Percentiles rank a stretch among this genome's conserved stretches.
phyloP scores from a whole-genome alignment of 23 red algal genomes.

The Gracilaria caudata region DNA sequence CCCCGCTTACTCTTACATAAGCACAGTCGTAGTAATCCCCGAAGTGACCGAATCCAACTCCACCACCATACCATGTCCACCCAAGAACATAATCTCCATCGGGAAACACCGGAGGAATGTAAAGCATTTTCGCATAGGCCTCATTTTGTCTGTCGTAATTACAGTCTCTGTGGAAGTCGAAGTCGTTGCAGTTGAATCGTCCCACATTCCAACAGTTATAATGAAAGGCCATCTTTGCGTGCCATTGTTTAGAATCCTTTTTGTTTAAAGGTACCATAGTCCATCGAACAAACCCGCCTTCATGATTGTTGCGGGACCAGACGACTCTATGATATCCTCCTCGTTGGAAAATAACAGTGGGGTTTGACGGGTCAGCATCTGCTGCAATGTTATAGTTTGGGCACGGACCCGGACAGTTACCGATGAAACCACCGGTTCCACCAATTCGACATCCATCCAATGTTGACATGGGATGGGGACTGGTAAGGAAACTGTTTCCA shows the following conservation, averaged over 20 bases:
- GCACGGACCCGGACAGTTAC: constrained; percentile 62
- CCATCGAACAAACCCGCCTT: constrained; percentile 66
- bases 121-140: constrained; percentile 34
- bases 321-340: constrained; percentile 50
- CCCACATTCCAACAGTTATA: constrained; percentile 52
- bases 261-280: constrained; percentile 44
- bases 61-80: constrained; percentile 69
- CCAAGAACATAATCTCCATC: constrained; percentile 76
- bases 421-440: constrained; percentile 42
- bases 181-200: constrained; percentile 25
- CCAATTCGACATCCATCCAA: constrained; percentile 59
- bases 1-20: constrained; percentile 49
- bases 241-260: constrained; percentile 15
- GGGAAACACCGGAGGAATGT: constrained; percentile 62
- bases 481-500: constrained; percentile 41
- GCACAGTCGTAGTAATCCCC: constrained; percentile 65
- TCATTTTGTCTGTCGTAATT: constrained; percentile 35
- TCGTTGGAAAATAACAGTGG: constrained; percentile 26
- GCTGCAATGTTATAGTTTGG: constrained; percentile 58
- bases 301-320: constrained; percentile 67
- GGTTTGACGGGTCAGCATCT: constrained; percentile 54
- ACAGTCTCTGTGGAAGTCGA: constrained; percentile 1
- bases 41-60: constrained; percentile 43
- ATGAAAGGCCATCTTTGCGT: constrained; percentile 59
- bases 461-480: constrained; percentile 54